phyloP scores from a whole-genome alignment of 768 basidiomycete species.

The Hortiboletus campestris region DNA sequence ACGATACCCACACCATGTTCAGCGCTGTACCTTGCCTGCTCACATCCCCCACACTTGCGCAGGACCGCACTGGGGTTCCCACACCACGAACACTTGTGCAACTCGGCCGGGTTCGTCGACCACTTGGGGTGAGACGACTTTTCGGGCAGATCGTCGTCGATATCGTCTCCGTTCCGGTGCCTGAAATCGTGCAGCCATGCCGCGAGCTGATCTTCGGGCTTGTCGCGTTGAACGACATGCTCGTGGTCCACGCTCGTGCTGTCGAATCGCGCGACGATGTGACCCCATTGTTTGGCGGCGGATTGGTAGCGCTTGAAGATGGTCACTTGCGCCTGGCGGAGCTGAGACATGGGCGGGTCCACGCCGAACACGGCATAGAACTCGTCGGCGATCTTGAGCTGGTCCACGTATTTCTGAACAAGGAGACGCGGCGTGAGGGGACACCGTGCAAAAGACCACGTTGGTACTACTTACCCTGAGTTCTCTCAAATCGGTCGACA shows the following conservation, averaged over 20 bases:
- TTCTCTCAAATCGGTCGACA: constrained; percentile 49
- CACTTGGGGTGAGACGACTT: constrained; percentile 43
- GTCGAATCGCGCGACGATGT: constrained; percentile 39
- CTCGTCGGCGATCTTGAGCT: constrained; percentile 52
- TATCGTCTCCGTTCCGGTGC: constrained; percentile 39
- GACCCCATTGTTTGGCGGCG: constrained; percentile 48
- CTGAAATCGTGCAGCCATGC: constrained; percentile 55
- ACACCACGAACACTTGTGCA: constrained; percentile 65
- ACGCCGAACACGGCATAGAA: constrained; percentile 47
- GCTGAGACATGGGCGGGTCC: constrained; percentile 47
- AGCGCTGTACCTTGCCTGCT: constrained; percentile 35
- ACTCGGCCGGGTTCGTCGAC: constrained; percentile 45
- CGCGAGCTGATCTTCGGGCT: constrained; percentile 55
- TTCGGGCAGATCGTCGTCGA: constrained; percentile 30
- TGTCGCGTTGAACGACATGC: constrained; percentile 35
- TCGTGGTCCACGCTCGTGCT: constrained; percentile 31
- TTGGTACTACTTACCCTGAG: constrained; percentile 39
- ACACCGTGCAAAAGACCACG: not conserved
- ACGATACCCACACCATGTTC: not conserved
- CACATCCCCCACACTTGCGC: constrained; percentile 50
- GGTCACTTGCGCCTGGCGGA: constrained; percentile 51
- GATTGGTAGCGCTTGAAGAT: constrained; percentile 46
- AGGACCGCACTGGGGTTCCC: constrained; percentile 59
- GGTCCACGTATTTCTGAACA: constrained; percentile 35
- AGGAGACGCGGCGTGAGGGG: not conserved